These are phyloP conservation scores for Ophiosphaerella narmari DNA, from an alignment of 2,329 filamentous ascomycete genomes.

Conservation along the genomic window DNA sequence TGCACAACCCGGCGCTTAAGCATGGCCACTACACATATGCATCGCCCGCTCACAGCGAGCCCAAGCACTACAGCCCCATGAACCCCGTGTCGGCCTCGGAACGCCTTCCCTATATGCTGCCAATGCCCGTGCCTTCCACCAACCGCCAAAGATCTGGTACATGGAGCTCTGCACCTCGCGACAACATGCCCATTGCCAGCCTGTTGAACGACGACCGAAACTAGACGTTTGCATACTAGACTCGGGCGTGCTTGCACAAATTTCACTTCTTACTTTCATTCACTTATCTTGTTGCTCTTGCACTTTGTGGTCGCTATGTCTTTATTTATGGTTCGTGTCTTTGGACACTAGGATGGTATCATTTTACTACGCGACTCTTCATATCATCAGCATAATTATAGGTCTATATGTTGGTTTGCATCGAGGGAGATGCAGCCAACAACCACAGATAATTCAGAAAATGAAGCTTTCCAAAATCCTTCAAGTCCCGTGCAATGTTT, in stretches of 20 bases:
- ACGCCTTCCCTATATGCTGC: constrained; percentile 43
- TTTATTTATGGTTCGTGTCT: neutral
- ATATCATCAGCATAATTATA: no score
- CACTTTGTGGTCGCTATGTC: neutral
- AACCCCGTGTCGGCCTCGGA: constrained; percentile 41
- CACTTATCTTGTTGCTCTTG: constrained; percentile 8
- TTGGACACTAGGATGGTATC: neutral
- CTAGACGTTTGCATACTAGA: constrained; percentile 1
- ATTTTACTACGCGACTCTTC: neutral
- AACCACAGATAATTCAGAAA: neutral
- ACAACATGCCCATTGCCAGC: constrained; percentile 47
- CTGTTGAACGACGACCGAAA: constrained; percentile 47
- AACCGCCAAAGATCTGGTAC: constrained; percentile 38
- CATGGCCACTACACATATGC: constrained; percentile 36
- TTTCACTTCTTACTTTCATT: constrained; percentile 21
- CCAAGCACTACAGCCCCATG: constrained; percentile 40
- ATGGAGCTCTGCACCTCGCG: constrained; percentile 43
- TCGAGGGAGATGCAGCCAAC: neutral
- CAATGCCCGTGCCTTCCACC: constrained; percentile 44
- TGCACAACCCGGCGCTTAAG: constrained; percentile 40
- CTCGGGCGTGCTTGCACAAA: neutral
- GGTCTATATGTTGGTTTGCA: neutral
- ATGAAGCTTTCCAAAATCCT: neutral
- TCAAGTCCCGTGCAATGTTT: no score
- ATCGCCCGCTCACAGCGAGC: constrained; percentile 36